Evolutionary conservation across 345 rosid species (phyloP), one percentile per base, ranked within the genome.

Genomic region (Aethionema arabicum): DNA sequence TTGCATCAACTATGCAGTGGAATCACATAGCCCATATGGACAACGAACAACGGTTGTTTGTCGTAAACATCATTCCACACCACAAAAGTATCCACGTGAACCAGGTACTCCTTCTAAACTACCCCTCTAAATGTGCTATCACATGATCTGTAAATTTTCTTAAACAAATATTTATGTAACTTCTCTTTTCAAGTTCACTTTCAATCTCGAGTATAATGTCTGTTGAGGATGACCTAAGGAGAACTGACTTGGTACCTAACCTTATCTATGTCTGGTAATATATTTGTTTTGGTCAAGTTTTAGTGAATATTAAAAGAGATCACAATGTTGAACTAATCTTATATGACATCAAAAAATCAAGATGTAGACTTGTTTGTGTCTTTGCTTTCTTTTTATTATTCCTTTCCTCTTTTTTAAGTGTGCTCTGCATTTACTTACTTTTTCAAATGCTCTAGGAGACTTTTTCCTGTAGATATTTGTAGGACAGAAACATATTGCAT

Each of bases 21-120:
- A 87, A 74, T 92, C 98, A 44, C 88, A 81, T 61, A 78, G 96
- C 73, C 93, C 91, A 56, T 77, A 72, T 32, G 96, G 96, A 59
- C 91, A 76, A 74, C 61, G 90, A 68, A 92, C 91, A 58, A 91
- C 93, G n/a, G 73, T 89, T 27, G 58, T 87, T 49, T 89, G 88
- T 73, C 65, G 80, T 53, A 89, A 92, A 84, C 74, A 73, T 70
- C 77, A 37, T 33, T 73, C 73, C 5, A 86, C 95, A 0, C 93
- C 91, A 43, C 66, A 59, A 78, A 82, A 78, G 54, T 92, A 85
- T 77, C 93, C 96, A 0, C 91, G 93, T 44, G 79, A 77, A 65
- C 86, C 91, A 69, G 96, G 96, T 73, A 85, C 80, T 64, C 96
- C 93, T 48, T 73, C 85, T 29, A 92, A 85, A 79, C 72, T 61